Base-by-base conservation (phyloP, 108 stramenopile species). In the Cyclotella kingstonii region DNA sequence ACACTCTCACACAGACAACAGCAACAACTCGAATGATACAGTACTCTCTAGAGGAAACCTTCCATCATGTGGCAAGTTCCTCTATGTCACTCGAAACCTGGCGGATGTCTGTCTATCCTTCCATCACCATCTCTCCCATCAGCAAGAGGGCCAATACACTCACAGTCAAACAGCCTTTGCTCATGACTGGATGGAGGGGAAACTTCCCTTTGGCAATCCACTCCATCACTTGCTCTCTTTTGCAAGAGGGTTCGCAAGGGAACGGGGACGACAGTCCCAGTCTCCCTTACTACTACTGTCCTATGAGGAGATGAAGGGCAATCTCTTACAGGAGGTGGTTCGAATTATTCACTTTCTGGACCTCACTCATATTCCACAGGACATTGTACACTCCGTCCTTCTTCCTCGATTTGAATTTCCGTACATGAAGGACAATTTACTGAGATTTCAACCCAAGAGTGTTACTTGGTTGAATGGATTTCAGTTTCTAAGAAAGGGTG, bases 81-180 rank as follows among this genome's bases (percentile, higher is more conserved):
- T 90, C 27, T 90, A 90, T 56, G 73, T 90, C 3, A 67, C 81
- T 2, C 66, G 88, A 4, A 60, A 82, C 61, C 66, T 58, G 25
- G 59, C 65, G 11, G 88, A 90, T 60, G 79, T 71, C 2, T 56
- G 78, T 55, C 59, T 70, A 8, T 77, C 75, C 18, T 90, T 90
- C 63, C 86, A 80, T 53, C 81, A 86, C 57, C 88, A 90, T 45
- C 49, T 90, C 7, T 63, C 77, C n/a, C 80, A 86, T 57, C 83
- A 84, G 38, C 54, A 54, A 34, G 84, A 85, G 60, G 84, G 84
- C 0, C 62, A 54, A 0, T 85, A 77, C 29, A 52, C 41, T 0
- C 57, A 66, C 6, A 62, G 51, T n/a, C 68, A 67, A 46, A 42
- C 36, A 1, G 48, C 76, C 1, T 85, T 85, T 49, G 63, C 27